A percentile compares a stretch with the other conserved stretches of the same genome.
These are phyloP conservation scores for Ilex aquifolium DNA, from an alignment of 257 asterid species.

Conservation along the genomic window DNA sequence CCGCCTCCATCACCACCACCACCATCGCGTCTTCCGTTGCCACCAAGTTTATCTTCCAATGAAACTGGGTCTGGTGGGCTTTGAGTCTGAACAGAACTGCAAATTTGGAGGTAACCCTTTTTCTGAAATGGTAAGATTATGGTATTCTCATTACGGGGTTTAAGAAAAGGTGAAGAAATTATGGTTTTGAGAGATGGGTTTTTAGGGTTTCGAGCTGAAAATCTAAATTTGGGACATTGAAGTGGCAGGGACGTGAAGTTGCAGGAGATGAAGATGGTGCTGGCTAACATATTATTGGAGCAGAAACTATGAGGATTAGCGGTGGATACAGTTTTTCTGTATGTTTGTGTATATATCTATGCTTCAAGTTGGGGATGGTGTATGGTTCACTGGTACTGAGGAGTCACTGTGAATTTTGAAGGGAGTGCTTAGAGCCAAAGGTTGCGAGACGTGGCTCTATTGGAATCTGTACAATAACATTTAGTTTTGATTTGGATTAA, in stretches of 20 bases:
- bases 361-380: no score
- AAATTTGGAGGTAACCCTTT: conserved; percentile 23
- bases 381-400: no score
- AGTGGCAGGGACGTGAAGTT: conserved; percentile 35
- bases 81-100: conserved; percentile 39
- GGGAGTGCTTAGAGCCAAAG: no score
- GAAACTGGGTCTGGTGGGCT: conserved; percentile 39
- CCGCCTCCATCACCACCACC: conserved; percentile 18
- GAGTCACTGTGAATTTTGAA: no score
- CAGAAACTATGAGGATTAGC: not conserved
- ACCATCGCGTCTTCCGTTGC: conserved; percentile 16
- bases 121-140: not conserved
- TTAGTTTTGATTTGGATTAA: no score
- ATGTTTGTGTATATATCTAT: no score
- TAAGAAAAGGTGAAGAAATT: not conserved
- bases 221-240: conserved; percentile 17
- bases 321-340: no score
- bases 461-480: no score
- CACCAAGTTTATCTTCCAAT: conserved; percentile 27
- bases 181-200: conserved; percentile 12
- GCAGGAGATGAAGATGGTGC: conserved; percentile 40
- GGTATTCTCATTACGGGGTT: not conserved
- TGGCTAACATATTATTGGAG: conserved; percentile 41
- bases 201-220: conserved; percentile 11
- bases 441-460: no score